Base-by-base conservation (phyloP, 371 early-diverging fungal genomes). In the Mortierella sp. region DNA sequence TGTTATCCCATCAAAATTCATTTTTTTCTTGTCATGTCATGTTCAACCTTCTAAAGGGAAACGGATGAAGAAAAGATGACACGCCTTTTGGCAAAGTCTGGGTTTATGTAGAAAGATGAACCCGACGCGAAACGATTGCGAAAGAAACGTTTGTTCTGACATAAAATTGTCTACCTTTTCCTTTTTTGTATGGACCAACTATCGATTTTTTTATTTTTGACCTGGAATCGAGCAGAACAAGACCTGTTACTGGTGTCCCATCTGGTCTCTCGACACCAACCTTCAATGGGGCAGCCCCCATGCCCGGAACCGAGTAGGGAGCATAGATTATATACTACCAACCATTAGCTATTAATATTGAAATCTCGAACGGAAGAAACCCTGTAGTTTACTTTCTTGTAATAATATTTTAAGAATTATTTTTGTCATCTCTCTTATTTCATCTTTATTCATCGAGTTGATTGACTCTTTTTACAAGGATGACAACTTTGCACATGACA, bases 51-150 rank as follows among this genome's bases (percentile, higher is more conserved):
- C 32, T 30, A 32, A 62, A 84, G 87, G 58, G 87, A 88, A 73
- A 84, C 90, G 54, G 90, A 88, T 35, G 91, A 92, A 71, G 90
- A 92, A 70, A 90, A 88, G 77, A 88, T 91, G 66, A 86, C 89
- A 16, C 85, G 91, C n/a, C 73, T 89, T 59, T 74, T 92, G n/a
- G 68, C 86, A 55, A 88, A 93, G 69, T 86, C 89, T 24, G 93
- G 93, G 6, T 88, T 92, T 73, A 72, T 89, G 68, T 89, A 63
- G 28, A 73, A 45, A 47, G 26, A 26, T 10, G 24, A 47, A 20
- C 4, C 6, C 16, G 16, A 45, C n/a, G 62, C 43, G 14, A 51
- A n/a, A n/a, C n/a, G n/a, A n/a, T n/a, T n/a, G n/a, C 14, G 24
- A 30, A 54, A 43, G 43, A 40, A 78, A 43, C 39, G 10, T 45